Evolutionary conservation across 1,284 basidiomycete species (phyloP).

Genomic region (Macrocystidia cucumis): DNA sequence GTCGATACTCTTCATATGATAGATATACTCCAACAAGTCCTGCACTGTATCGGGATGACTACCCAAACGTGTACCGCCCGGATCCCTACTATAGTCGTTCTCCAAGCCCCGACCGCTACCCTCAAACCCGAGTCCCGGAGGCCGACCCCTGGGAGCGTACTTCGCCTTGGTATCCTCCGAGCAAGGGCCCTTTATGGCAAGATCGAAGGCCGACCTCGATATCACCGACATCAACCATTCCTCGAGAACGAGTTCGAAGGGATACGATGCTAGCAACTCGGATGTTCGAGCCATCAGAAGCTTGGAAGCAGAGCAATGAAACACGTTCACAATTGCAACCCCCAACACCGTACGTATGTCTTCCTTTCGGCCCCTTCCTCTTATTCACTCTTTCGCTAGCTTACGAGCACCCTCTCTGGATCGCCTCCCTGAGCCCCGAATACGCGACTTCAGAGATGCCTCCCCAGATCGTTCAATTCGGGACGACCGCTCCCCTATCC

Average conservation of each 20-base stretch:
- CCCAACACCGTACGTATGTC: too few species aligned
- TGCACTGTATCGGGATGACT: slow-evolving; percentile 29
- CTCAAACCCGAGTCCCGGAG: slow-evolving; percentile 23
- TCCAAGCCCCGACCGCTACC: slow-evolving; percentile 45
- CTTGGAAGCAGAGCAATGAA: slow-evolving; percentile 60
- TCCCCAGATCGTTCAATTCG: slow-evolving; percentile 27
- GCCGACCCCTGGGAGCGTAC: slow-evolving; percentile 27
- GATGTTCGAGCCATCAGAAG: slow-evolving; percentile 63
- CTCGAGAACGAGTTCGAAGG: slow-evolving; percentile 19
- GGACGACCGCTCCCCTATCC: slow-evolving; percentile 16
- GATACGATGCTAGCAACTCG: slow-evolving; percentile 37
- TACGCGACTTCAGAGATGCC: slow-evolving; percentile 18
- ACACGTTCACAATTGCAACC: too few species aligned
- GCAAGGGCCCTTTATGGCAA: slow-evolving; percentile 19
- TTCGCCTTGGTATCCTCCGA: slow-evolving; percentile 22
- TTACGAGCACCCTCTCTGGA: background rate
- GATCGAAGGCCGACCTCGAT: slow-evolving; percentile 23
- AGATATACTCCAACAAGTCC: slow-evolving; percentile 37
- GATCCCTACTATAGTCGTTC: slow-evolving; percentile 37
- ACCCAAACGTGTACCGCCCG: slow-evolving; percentile 19
- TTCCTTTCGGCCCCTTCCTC: background rate
- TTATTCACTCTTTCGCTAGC: background rate
- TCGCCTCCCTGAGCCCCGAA: slow-evolving; percentile 15
- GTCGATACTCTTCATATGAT: slow-evolving; percentile 38
- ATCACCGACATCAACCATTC: slow-evolving; percentile 21